Conservation (phyloP, 805 yeast genomes). For the Trichomonascus vanleenenianus region DNA sequence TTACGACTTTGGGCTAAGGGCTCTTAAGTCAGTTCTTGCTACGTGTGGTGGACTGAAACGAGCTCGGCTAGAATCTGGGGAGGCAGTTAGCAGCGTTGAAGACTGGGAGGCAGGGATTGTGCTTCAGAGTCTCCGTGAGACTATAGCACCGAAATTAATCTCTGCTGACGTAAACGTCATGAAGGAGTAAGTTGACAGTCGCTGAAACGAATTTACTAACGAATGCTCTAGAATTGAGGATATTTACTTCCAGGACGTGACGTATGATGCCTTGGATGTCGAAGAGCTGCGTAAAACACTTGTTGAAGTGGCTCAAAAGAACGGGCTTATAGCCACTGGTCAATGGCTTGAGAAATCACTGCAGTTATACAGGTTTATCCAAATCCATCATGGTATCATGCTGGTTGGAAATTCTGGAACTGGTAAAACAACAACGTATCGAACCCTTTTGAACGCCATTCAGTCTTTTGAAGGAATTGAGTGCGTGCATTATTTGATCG, state of each 20-base stretch:
- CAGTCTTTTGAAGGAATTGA: conserved; percentile 31
- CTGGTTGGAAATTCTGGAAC: conserved; percentile 67
- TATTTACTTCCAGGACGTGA: conserved; percentile 15
- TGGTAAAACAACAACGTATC: conserved; percentile 61
- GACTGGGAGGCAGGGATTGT: conserved; percentile 27
- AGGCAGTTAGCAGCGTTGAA: not conserved
- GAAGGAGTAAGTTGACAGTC: conserved; percentile 7
- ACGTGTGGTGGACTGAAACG: conserved; percentile 47
- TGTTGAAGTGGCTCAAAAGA: conserved; percentile 17
- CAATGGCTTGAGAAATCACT: conserved; percentile 46
- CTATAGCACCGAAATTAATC: conserved; percentile 61
- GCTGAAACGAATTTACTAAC: conserved; percentile 4
- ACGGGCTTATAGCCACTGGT: conserved; percentile 31
- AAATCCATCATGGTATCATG: conserved; percentile 70
- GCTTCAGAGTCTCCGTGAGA: conserved; percentile 47
- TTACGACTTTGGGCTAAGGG: conserved; percentile 86
- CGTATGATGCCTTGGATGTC: conserved; percentile 21
- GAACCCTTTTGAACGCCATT: conserved; percentile 40
- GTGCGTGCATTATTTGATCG: conserved; percentile 42
- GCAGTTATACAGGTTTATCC: conserved; percentile 57
- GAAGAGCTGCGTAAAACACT: conserved; percentile 25
- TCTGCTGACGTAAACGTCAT: conserved; percentile 43
- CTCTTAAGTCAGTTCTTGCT: conserved; percentile 59
- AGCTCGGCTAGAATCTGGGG: conserved; percentile 8
- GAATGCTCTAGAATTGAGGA: conserved; percentile 13